Evolutionary conservation across 2,329 filamentous ascomycete species (phyloP), one percentile per base, ranked within the genome.

Genomic region (Neocucurbitaria cava): DNA sequence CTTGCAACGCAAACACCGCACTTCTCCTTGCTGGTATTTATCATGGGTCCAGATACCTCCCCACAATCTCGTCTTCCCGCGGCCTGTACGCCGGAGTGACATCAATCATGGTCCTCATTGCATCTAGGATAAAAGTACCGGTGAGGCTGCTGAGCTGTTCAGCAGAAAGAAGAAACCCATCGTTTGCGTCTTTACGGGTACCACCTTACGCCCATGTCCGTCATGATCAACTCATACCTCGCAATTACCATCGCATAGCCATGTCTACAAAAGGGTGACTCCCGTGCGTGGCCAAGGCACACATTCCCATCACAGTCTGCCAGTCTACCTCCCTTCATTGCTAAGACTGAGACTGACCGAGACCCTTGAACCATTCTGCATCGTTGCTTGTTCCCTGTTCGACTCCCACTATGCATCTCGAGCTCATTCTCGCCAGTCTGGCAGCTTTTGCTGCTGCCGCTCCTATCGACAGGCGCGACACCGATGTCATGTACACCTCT

Each of bases 351-450:
- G n/a, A n/a, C n/a, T n/a, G n/a, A n/a, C n/a, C n/a, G n/a, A n/a
- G n/a, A 5, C 36, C 26, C 20, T 24, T 24, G 41, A 33, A 49
- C 31, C 20, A 15, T 4, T 36, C 39, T 15, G 21, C 23, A 24
- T 41, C 17, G 10, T 9, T 41, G 7, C 23, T 5, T 28, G 3
- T 20, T 20, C 38, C 43, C 15, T 26, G 30, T 31, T 17, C 20
- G 2, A 28, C 30, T 36, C 24, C 5, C 21, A 53, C 23, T 2
- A 68, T 70, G 65, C 58, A 52, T 44, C 46, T 56, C 52, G 40
- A 44, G 6, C 38, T 65, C 42, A 31, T 58, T 30, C 35, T 64
- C 42, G 54, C 51, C 39, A 28, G 53, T 20, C 43, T 69, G 5
- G 50, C 43, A 4, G 42, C 54, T 17, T 31, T 59, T 10, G 49